Base-by-base conservation (phyloP, 192 early-diverging fungal species). In the Entophlyctis luteolus region DNA sequence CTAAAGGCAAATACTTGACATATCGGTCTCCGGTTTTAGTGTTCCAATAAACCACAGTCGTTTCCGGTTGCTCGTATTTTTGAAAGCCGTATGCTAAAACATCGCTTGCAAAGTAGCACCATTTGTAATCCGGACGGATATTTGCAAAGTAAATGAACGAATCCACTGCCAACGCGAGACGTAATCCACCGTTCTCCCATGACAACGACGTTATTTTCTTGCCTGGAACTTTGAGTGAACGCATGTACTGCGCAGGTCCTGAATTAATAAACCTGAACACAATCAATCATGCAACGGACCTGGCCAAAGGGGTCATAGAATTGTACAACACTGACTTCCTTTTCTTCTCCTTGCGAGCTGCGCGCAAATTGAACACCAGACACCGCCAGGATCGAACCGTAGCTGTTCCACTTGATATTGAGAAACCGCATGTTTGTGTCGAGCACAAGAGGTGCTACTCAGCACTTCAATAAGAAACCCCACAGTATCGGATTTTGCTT, bases 121-220 rank as follows among this genome's bases (percentile, higher is more conserved):
- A 83, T 39, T 75, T 72, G 52, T 86, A 84, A 59, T 85, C 74
- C 2, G 77, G 77, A 23, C 83, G 75, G 46, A 86, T 75, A 71
- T 86, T 85, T 6, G 81, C 83, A 68, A 86, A 86, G 74, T 80
- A 86, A 34, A 86, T 79, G 53, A 83, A 82, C 1, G 79, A 79
- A 52, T 86, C 85, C 29, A 86, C 83, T 2, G 82, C 81, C 5
- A 86, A 53, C 20, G 85, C 85, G 20, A 86, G 76, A 2, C 83
- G 72, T n/a, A 82, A 48, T 2, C 81, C 82, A 38, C 65, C 76
- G 39, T 77, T 67, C 37, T 86, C 85, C 85, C 85, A 86, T n/a
- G 83, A 79, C 1, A 86, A 48, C 8, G 76, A 77, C 2, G 71
- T 71, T 5, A 86, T 80, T 45, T 55, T 73, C 67, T 80, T 81